Evolutionary conservation across 1,139 yeast genomes (phyloP), one percentile per base, ranked within the genome.

Genomic region (Yamadazyma dendronema): DNA sequence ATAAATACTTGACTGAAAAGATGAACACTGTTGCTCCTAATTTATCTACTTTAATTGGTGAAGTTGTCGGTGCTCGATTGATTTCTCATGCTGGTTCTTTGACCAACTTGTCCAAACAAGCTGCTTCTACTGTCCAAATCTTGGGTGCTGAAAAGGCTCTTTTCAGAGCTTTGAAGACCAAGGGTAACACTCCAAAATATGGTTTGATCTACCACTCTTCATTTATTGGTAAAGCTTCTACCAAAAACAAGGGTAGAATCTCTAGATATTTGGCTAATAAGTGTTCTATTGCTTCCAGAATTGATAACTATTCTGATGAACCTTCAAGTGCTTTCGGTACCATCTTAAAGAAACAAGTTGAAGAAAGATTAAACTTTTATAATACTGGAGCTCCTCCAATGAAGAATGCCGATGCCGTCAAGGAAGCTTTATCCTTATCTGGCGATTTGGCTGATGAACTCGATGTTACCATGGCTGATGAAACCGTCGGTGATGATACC

Each of bases 1-100:
- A 90, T 50, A 82, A 84, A 67, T 92, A 92, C 66, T 74, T 92
- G 59, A 77, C 87, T 37, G 83, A 92, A 45, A 87, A 96, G 73
- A 92, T 92, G 98, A 87, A 86, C 72, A 95, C 96, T 39, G 92
- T 92, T 67, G 98, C 98, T 47, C 98, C 98, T 59, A 92, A 92
- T 67, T 79, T 94, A 62, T 86, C 98, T 37, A 84, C 92, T 42
- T 78, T 92, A 53, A 95, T 92, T 53, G 98, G 98, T 60, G 98
- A 92, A 72, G 80, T 94, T 56, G 96, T 92, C 43, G 98, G 98
- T 67, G 98, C 98, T 42, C 81, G 98, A 69, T 79, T 92, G 59
- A 94, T 92, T 61, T 92, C 98, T 36, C 98, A 94, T 60, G 88
- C 97, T 39, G 98, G 98, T 59, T 87, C 96, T 52, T 75, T 92